Percentiles rank a stretch among this genome's conserved stretches.
Evolutionary conservation across 768 basidiomycete species (phyloP).

Genomic region (Phylloporus rhodoxanthus): DNA sequence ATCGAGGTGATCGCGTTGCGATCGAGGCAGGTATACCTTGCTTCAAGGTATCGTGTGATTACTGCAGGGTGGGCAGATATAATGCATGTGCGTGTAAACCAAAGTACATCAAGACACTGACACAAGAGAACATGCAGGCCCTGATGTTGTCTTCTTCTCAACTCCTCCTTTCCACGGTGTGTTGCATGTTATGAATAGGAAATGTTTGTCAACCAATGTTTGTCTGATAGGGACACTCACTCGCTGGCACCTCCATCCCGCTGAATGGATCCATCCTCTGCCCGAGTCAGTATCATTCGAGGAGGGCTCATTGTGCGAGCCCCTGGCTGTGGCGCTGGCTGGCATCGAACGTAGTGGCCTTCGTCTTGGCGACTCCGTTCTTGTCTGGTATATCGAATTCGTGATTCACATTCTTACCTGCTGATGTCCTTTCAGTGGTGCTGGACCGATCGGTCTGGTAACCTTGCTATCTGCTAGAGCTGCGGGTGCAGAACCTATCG

Average conservation of each 20-base stretch:
- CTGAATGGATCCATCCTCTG: constrained; percentile 61
- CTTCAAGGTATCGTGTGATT: constrained; percentile 53
- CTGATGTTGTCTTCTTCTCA: constrained; percentile 58
- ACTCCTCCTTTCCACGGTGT: constrained; percentile 64
- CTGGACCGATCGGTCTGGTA: constrained; percentile 62
- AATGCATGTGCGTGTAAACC: constrained; percentile 43
- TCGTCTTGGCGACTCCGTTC: constrained; percentile 56
- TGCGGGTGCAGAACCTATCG: constrained; percentile 63
- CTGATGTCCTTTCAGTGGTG: constrained; percentile 41
- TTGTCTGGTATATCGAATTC: constrained; percentile 46
- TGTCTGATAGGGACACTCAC: constrained; percentile 47
- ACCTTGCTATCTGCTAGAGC: constrained; percentile 59
- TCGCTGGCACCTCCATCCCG: constrained; percentile 62
- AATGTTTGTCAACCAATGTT: neutral
- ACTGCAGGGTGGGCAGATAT: constrained; percentile 58
- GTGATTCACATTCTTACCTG: neutral
- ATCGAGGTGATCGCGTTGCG: constrained; percentile 56
- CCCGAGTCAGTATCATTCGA: constrained; percentile 59
- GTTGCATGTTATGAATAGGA: neutral
- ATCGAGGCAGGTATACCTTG: constrained; percentile 69
- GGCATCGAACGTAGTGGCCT: constrained; percentile 62
- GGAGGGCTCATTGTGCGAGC: constrained; percentile 64
- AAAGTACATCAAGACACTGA: neutral
- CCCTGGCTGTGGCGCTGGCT: constrained; percentile 60
- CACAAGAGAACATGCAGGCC: constrained; percentile 18